A percentile compares a stretch with the other conserved stretches of the same genome.
These are phyloP conservation scores for Mucor piriformis DNA, from an alignment of 371 early-diverging fungal species.

Conservation along the genomic window DNA sequence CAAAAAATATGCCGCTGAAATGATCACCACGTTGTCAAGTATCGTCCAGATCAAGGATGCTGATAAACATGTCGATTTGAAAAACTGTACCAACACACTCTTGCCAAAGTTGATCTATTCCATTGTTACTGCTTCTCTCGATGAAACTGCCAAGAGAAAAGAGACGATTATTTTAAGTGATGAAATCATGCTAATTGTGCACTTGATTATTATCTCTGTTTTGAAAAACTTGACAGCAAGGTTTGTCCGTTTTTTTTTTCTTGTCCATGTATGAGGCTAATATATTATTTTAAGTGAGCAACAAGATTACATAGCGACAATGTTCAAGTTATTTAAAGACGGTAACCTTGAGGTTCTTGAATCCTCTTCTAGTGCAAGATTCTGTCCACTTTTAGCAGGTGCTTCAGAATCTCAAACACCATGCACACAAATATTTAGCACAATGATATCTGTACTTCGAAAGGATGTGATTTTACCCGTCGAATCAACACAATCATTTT, in stretches of 20 bases:
- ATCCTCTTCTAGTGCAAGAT: neutral
- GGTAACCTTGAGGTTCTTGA: neutral
- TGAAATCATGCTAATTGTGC: slow-evolving; percentile 5
- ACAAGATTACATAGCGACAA: neutral
- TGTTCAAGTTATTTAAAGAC: slow-evolving; percentile 11
- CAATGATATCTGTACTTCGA: slow-evolving; percentile 4
- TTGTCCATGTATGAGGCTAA: neutral
- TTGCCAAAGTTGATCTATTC: neutral
- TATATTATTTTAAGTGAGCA: slow-evolving; percentile 13
- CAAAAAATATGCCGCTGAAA: slow-evolving; percentile 44
- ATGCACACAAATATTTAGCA: slow-evolving; percentile 12
- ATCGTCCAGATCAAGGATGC: slow-evolving; percentile 44
- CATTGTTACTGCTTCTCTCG: neutral
- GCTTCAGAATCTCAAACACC: slow-evolving; percentile 7
- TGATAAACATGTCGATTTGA: slow-evolving; percentile 46
- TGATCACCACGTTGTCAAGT: slow-evolving; percentile 47
- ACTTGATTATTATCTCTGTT: slow-evolving; percentile 3
- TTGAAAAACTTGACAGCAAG: slow-evolving; percentile 4
- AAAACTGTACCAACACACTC: slow-evolving; percentile 2
- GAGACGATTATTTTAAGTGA: slow-evolving; percentile 1
- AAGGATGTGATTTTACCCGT: slow-evolving; percentile 1
- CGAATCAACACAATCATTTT: slow-evolving; percentile 23
- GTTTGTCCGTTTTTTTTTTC: slow-evolving; percentile 1
- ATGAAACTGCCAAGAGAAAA: neutral
- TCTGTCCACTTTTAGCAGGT: slow-evolving; percentile 8